These are phyloP conservation scores for Paecilomyces niveus DNA, from an alignment of 2,329 filamentous ascomycete species.

Conservation along the genomic window DNA sequence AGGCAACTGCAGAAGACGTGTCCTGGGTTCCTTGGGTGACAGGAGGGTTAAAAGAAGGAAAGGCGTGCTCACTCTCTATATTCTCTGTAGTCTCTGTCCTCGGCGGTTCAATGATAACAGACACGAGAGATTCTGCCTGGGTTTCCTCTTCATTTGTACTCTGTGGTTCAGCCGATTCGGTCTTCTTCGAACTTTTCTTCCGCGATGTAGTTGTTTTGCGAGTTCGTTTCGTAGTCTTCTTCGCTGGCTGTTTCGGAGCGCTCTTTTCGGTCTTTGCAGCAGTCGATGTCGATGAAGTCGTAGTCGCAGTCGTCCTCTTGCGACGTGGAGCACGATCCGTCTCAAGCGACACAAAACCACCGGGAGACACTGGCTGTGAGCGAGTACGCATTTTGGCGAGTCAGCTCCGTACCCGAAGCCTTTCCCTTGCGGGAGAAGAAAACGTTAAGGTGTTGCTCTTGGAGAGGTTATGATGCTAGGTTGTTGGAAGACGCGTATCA, in stretches of 20 bases:
- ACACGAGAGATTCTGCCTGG: background rate
- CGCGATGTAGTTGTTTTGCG: background rate
- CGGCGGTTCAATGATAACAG: background rate
- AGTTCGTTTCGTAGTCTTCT: background rate
- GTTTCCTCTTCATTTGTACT: background rate
- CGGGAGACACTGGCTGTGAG: conserved; percentile 29
- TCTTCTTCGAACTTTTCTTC: background rate
- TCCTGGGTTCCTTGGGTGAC: background rate
- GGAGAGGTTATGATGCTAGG: background rate
- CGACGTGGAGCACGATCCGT: conserved; percentile 11
- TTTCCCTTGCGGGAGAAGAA: background rate
- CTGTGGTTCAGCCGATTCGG: background rate
- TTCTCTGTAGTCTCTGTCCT: background rate
- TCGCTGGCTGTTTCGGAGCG: background rate
- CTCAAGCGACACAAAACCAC: conserved; percentile 26
- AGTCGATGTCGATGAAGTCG: background rate
- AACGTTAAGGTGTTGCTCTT: background rate
- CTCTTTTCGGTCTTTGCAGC: background rate
- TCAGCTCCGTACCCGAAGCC: conserved; percentile 1
- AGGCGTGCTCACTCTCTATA: conserved; percentile 9
- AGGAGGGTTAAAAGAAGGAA: background rate
- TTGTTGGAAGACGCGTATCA: too few species aligned
- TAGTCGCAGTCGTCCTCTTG: conserved; percentile 6
- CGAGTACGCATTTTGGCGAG: conserved; percentile 28
- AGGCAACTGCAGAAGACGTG: background rate